These are phyloP conservation scores for Populus tremula DNA, from an alignment of 345 rosid genomes.

Conservation along the genomic window DNA sequence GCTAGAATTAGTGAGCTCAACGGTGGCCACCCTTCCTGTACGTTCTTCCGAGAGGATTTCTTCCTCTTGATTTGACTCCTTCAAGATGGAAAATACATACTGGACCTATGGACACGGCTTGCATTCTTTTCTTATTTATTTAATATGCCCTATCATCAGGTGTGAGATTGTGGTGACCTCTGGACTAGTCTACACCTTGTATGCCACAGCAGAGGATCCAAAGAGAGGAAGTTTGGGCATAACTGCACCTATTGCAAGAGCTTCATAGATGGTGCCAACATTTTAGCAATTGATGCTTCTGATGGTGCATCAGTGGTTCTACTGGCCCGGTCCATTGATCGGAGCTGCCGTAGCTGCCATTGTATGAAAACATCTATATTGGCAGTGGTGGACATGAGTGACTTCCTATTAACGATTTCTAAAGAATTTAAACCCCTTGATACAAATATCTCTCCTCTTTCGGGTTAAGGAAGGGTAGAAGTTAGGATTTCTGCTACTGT, in stretches of 20 bases:
- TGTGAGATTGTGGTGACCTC: slow-evolving; percentile 20
- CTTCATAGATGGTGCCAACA: slow-evolving; percentile 39
- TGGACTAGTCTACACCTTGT: slow-evolving; percentile 18
- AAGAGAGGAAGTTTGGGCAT: slow-evolving; percentile 20
- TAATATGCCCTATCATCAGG: slow-evolving; percentile 12
- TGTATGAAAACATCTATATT: slow-evolving; percentile 7
- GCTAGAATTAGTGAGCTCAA: slow-evolving; percentile 29
- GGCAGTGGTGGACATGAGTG: background rate
- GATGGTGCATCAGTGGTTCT: slow-evolving; percentile 35
- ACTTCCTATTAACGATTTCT: slow-evolving; percentile 18
- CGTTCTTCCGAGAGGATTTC: slow-evolving; percentile 26
- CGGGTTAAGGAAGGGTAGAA: background rate
- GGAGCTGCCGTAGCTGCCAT: slow-evolving; percentile 22
- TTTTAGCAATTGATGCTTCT: slow-evolving; percentile 36
- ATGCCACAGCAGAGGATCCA: slow-evolving; percentile 21
- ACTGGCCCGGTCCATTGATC: slow-evolving; percentile 20
- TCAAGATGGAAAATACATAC: background rate
- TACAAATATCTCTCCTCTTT: background rate
- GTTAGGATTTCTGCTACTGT: background rate
- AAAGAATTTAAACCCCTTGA: background rate
- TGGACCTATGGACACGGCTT: no score
- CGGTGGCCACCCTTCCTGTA: slow-evolving; percentile 23
- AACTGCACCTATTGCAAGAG: slow-evolving; percentile 35
- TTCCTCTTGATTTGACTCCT: slow-evolving; percentile 18
- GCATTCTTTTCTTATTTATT: no score